phyloP scores from a whole-genome alignment of 495 filamentous ascomycete genomes.

The Pseudoneurospora amorphoporcata region DNA sequence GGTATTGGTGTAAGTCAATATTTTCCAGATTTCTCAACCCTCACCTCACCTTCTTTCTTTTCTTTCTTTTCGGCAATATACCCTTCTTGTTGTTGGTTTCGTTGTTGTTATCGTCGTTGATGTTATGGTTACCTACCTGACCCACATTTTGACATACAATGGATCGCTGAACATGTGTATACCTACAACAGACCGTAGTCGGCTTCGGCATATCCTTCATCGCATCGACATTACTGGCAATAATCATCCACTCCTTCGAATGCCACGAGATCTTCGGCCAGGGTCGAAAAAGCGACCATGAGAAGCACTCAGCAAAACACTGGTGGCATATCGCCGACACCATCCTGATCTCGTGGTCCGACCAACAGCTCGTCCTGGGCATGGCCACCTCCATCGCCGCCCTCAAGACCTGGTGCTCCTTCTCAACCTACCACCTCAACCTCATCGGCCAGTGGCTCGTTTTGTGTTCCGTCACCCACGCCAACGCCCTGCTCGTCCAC shows the following conservation, averaged over 20 bases:
- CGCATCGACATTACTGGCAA: not conserved
- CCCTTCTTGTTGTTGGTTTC: not conserved
- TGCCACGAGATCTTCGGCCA: not conserved
- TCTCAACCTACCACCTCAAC: slow-evolving; percentile 6
- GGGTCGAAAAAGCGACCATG: not conserved
- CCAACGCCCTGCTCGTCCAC: slow-evolving; percentile 2
- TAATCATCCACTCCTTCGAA: not conserved
- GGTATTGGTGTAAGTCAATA: not conserved
- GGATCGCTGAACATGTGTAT: not conserved
- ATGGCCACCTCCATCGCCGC: slow-evolving; percentile 4
- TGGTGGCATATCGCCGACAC: not conserved
- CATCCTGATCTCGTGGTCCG: not conserved
- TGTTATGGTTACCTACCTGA: not conserved
- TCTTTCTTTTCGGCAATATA: not conserved
- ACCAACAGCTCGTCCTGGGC: slow-evolving; percentile 3
- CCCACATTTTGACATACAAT: not conserved
- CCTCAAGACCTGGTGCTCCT: not conserved
- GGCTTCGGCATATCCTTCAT: not conserved
- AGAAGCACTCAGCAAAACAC: not conserved
- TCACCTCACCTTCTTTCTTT: not conserved
- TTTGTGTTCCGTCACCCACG: slow-evolving; percentile 1
- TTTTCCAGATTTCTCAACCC: too few relatives aligned
- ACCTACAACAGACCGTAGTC: not conserved
- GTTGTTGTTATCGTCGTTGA: not conserved
- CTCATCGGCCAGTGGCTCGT: slow-evolving; percentile 3